Evolutionary conservation across 805 yeast genomes (phyloP), one percentile per base, ranked within the genome.

Genomic region (Pichia nanzhaoensis): DNA sequence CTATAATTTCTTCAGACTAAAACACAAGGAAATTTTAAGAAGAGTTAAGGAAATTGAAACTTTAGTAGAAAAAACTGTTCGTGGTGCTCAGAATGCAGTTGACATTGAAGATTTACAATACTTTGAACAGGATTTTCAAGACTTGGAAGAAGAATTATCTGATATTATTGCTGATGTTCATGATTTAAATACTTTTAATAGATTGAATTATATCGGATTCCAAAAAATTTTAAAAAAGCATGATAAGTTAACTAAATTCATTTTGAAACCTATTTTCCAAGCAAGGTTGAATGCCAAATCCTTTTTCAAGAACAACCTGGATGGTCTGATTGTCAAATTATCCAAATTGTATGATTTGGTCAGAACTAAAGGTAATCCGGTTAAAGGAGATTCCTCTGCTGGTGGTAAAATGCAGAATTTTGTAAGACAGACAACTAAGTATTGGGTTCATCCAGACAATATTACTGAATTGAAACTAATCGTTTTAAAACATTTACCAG

Each of bases 381-480:
- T 88, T 34, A 76, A 79, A 58, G 98, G 98, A 52, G 99, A 93
- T 67, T 81, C 96, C 4, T 64, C 97, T 5, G 97, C 99, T n/a
- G 99, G 99, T 59, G 99, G 99, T 37, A 75, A 84, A 36, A 97
- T 90, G 73, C 99, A 93, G 66, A 93, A 93, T 69, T 93, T 93
- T 59, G 98, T 93, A 38, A 84, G 99, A 67, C 99, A 93, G 68
- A 93, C 99, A 18, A 93, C 99, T 7, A 93, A 93, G 63, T 93
- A 93, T 68, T 93, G 99, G 99, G 98, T 93, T 28, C 99, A 93
- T 60, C 96, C 97, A 2, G 98, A 93, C 66, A 91, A 93, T 64
- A 89, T 93, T 62, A 93, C 98, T 14, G 98, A 93, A 70, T 76
- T 93, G 64, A 93, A 93, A 69, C 77, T 93, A 60, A 84, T 88